These are phyloP conservation scores for Aspergillus tanneri DNA, from an alignment of 2,329 filamentous ascomycete genomes.

Conservation along the genomic window DNA sequence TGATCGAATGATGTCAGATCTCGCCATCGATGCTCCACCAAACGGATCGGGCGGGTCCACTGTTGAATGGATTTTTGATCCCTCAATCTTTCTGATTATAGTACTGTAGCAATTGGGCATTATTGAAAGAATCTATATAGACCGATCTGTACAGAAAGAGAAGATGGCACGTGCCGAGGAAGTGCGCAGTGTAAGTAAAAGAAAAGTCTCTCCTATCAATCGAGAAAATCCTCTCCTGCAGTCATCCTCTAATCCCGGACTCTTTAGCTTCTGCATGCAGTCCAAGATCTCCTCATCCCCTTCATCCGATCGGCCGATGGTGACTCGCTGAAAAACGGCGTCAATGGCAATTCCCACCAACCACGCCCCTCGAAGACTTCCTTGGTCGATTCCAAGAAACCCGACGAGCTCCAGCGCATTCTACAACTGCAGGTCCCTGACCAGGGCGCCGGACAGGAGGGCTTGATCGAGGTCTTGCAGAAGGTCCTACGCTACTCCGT, in stretches of 20 bases:
- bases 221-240: not conserved
- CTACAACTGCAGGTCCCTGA: slow-evolving; percentile 55
- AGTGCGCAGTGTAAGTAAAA: slow-evolving; percentile 42
- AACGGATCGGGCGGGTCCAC: not conserved
- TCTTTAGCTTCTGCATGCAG: slow-evolving; percentile 42
- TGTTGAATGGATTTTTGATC: slow-evolving; percentile 1
- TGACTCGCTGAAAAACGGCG: slow-evolving; percentile 23
- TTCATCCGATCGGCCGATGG: slow-evolving; percentile 47
- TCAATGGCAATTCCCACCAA: slow-evolving; percentile 53
- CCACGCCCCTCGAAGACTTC: slow-evolving; percentile 49
- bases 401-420: slow-evolving; percentile 59
- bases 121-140: no score
- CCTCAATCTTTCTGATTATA: slow-evolving; percentile 2
- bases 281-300: slow-evolving; percentile 45
- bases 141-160: not conserved
- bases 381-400: slow-evolving; percentile 64
- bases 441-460: slow-evolving; percentile 62
- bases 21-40: not conserved
- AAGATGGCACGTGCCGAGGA: slow-evolving; percentile 37
- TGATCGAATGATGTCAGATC: slow-evolving; percentile 1
- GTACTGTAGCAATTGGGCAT: no score
- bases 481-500: slow-evolving; percentile 80
- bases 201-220: not conserved
- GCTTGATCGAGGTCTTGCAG: slow-evolving; percentile 68
- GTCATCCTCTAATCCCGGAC: not conserved